Base-by-base conservation (phyloP, 2,329 filamentous ascomycete species). In the Tolypocladium tropicale region DNA sequence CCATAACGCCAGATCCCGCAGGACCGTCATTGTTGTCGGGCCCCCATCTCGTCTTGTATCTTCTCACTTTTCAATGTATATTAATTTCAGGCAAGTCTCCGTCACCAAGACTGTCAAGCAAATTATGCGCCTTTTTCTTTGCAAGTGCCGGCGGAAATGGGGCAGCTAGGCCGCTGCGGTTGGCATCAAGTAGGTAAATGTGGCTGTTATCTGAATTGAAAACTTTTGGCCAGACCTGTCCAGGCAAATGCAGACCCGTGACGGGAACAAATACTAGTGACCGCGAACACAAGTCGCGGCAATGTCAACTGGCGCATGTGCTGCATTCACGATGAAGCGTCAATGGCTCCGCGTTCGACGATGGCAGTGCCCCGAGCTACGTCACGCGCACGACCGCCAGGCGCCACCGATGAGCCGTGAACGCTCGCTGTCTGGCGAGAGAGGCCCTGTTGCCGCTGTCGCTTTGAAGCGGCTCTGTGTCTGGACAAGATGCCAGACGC, bases 31-130 rank as follows among this genome's bases (percentile, higher is more conserved):
- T 48, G 54, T 55, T 57, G 55, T 48, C 56, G 41, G 54, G 39
- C 53, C 58, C 16, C 55, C 49, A 59, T 58, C 37, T 55, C 53
- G 53, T 51, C 32, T 33, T 54, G 53, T 52, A 49, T 52, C 51
- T 53, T 43, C 54, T 30, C 53, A 53, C 56, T 53, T 53, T 65
- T 63, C 57, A 53, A 34, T 71, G 68, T 71, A 71, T 53, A 67
- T 63, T 67, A 63, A 57, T 55, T 62, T 64, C 62, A 60, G 53
- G 43, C 55, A 60, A 63, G 64, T 64, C 64, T 68, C 59, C 61
- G 63, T 51, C 62, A 61, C 58, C 58, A 62, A 64, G 64, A 61
- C 65, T 65, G 63, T 53, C 50, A 33, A 23, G 32, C 37, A 46
- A 39, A 23, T 52, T 53, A 53, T 39, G 39, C 43, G 43, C 25